phyloP scores from a whole-genome alignment of 2,329 filamentous ascomycete genomes.

The Aureobasidium melanogenum region DNA sequence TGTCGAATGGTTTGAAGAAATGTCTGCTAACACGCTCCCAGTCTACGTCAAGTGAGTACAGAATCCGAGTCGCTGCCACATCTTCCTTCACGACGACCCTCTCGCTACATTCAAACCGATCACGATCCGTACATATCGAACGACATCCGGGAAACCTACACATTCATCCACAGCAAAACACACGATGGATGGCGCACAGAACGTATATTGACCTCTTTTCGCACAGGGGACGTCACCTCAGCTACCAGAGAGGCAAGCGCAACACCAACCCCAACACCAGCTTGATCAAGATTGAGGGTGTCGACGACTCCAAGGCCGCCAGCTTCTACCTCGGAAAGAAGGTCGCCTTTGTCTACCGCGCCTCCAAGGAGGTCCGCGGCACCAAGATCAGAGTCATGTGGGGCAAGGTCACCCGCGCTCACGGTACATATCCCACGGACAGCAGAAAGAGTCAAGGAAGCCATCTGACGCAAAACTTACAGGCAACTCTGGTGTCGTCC shows the following conservation, averaged over 20 bases:
- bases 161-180: neutral
- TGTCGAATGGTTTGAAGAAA: neutral
- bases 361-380: conserved; percentile 86
- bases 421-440: conserved; percentile 53
- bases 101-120: neutral
- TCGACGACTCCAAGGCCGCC: conserved; percentile 81
- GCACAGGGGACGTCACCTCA: conserved; percentile 88
- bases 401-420: conserved; percentile 94
- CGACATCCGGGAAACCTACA: neutral
- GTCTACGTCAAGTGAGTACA: conserved; percentile 30
- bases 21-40: conserved; percentile 15
- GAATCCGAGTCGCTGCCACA: neutral
- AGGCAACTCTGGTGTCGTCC: conserved; percentile 97
- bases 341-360: conserved; percentile 97
- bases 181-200: neutral
- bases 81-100: neutral
- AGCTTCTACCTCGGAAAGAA: conserved; percentile 98
- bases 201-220: conserved; percentile 15
- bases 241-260: conserved; percentile 93
- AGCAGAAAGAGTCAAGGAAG: conserved; percentile 11
- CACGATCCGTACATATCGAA: neutral
- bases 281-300: conserved; percentile 98
- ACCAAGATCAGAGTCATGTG: conserved; percentile 98
- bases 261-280: conserved; percentile 71
- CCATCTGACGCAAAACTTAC: conserved; percentile 18